phyloP scores from a whole-genome alignment of 1,284 basidiomycete genomes.

The Malassezia arunalokei region DNA sequence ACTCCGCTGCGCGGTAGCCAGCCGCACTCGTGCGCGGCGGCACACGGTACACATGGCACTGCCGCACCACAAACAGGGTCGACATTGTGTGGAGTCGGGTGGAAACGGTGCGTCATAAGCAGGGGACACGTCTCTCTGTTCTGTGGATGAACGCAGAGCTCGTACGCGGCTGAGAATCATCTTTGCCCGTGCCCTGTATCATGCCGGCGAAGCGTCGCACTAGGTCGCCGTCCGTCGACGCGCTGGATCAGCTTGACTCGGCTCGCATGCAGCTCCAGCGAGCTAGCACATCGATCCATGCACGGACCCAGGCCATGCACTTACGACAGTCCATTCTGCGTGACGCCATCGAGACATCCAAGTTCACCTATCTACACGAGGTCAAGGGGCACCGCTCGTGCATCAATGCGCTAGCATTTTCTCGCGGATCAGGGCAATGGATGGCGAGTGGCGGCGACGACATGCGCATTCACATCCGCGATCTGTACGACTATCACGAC shows the following conservation, averaged over 20 bases:
- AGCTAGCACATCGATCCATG: neutral
- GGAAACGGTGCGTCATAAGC: too few species aligned
- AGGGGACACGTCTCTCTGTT: too few species aligned
- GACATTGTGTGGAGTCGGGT: conserved; percentile 51
- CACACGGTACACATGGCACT: conserved; percentile 56
- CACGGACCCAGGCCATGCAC: conserved; percentile 2
- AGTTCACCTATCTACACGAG: conserved; percentile 13
- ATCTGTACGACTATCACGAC: conserved; percentile 12
- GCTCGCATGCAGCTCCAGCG: neutral
- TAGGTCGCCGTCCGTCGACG: too few species aligned
- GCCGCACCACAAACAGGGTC: conserved; percentile 69
- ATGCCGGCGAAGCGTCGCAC: too few species aligned
- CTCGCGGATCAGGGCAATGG: conserved; percentile 13
- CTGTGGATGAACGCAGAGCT: too few species aligned
- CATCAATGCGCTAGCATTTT: conserved; percentile 15
- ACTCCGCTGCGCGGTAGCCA: conserved; percentile 46
- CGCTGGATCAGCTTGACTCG: neutral
- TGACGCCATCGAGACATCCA: neutral
- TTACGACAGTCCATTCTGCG: conserved; percentile 2
- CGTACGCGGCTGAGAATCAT: too few species aligned
- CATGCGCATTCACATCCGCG: conserved; percentile 14
- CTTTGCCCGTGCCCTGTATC: too few species aligned
- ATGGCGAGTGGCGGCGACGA: conserved; percentile 16
- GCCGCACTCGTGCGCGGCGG: conserved; percentile 63
- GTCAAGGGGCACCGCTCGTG: conserved; percentile 15